Conservation (phyloP, 352 stramenopile species). For the Globisporangium cederbergense region DNA sequence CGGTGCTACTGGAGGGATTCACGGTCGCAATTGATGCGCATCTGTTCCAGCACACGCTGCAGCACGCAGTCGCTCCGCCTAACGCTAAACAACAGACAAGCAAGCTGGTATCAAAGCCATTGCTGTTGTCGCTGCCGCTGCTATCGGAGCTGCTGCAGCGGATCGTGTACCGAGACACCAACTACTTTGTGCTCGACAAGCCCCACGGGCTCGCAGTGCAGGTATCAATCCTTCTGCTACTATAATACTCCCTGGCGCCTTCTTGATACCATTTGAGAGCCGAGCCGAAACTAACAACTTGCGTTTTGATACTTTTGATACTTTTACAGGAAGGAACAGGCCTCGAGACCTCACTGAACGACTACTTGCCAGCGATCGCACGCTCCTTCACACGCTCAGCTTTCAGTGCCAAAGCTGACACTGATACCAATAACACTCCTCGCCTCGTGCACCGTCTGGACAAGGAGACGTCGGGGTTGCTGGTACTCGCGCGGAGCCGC, state of each 20-base stretch:
- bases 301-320: constrained; percentile 2
- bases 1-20: constrained; percentile 34
- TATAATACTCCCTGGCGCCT: neutral
- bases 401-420: neutral
- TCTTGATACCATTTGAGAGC: neutral
- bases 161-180: constrained; percentile 45
- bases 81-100: neutral
- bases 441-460: constrained; percentile 69
- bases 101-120: neutral
- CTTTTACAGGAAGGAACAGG: constrained; percentile 33
- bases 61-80: constrained; percentile 1
- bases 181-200: constrained; percentile 70
- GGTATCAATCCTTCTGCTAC: constrained; percentile 4
- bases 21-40: constrained; percentile 52
- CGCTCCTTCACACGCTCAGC: constrained; percentile 11
- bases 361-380: constrained; percentile 43
- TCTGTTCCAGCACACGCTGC: constrained; percentile 33
- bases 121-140: neutral
- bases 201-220: constrained; percentile 65
- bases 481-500: constrained; percentile 64
- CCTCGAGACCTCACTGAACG: constrained; percentile 36
- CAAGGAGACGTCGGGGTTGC: constrained; percentile 61
- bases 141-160: constrained; percentile 23
- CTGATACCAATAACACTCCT: constrained; percentile 18
- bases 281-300: neutral